These are phyloP conservation scores for Eremothecium sinecaudum DNA, from an alignment of 1,139 yeast genomes.

Conservation along the genomic window DNA sequence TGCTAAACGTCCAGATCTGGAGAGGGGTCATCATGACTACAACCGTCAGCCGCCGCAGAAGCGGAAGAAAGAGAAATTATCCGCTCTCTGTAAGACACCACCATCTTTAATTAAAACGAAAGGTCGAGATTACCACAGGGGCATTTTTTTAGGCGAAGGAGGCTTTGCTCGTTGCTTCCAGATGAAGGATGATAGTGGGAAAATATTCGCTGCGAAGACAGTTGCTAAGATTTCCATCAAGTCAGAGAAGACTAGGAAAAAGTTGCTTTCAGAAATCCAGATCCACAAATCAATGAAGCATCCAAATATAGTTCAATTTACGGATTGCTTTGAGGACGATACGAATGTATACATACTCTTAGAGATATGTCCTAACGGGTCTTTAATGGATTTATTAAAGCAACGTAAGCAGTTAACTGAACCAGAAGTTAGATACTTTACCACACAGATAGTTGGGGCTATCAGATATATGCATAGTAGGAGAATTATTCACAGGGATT, in stretches of 20 bases:
- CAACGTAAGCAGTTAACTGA: constrained; percentile 75
- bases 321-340: constrained; percentile 94
- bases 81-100: constrained; percentile 87
- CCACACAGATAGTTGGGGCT: constrained; percentile 92
- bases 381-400: constrained; percentile 85
- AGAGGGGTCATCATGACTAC: constrained; percentile 17
- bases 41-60: constrained; percentile 31
- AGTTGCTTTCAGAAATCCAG: constrained; percentile 83
- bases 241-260: constrained; percentile 83
- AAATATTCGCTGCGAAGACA: constrained; percentile 90
- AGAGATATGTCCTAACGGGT: constrained; percentile 90
- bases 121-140: constrained; percentile 87
- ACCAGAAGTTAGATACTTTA: constrained; percentile 83
- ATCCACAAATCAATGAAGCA: constrained; percentile 88
- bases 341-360: constrained; percentile 83
- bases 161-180: constrained; percentile 99
- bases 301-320: constrained; percentile 79
- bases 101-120: constrained; percentile 85
- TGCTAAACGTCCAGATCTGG: constrained; percentile 6
- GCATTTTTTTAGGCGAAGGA: constrained; percentile 90
- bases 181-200: constrained; percentile 82
- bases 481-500: constrained; percentile 91
- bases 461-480: constrained; percentile 84
- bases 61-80: constrained; percentile 78
- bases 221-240: constrained; percentile 92